phyloP scores from a whole-genome alignment of 2,329 filamentous ascomycete genomes.

The Fusarium paranaense region DNA sequence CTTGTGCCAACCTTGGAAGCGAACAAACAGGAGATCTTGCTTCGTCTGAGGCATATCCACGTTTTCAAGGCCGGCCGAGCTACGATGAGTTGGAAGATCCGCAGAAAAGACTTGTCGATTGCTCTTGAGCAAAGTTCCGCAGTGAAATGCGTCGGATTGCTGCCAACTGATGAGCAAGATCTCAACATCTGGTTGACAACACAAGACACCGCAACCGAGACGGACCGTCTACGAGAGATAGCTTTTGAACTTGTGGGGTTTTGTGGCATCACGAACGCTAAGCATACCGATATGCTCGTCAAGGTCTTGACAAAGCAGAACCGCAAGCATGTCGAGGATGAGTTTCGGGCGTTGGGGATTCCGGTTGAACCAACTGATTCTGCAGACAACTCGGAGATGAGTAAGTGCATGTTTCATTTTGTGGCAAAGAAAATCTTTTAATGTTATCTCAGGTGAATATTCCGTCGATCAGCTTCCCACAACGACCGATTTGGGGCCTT shows the following conservation, averaged over 20 bases:
- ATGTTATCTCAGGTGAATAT: neutral
- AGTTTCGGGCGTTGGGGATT: neutral
- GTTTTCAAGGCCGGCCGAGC: no score
- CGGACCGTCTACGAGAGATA: neutral
- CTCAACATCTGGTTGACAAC: neutral
- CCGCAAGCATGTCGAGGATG: neutral
- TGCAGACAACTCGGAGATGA: neutral
- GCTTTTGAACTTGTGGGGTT: neutral
- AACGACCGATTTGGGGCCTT: neutral
- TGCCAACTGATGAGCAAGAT: neutral
- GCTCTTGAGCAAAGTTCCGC: neutral
- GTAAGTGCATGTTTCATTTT: neutral
- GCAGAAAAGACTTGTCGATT: neutral
- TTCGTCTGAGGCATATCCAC: no score
- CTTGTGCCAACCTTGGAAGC: no score
- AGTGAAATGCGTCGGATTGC: neutral
- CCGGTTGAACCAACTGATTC: neutral
- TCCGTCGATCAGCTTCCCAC: neutral
- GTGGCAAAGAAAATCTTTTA: neutral
- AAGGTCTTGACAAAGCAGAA: neutral
- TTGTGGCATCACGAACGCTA: neutral
- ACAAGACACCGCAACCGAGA: neutral
- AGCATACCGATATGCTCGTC: neutral
- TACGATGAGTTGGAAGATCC: neutral
- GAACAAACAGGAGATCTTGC: no score